A percentile compares a stretch with the other conserved stretches of the same genome.
Evolutionary conservation across 208 protist genomes (phyloP).

Genomic region (Trichomonas tenax): DNA sequence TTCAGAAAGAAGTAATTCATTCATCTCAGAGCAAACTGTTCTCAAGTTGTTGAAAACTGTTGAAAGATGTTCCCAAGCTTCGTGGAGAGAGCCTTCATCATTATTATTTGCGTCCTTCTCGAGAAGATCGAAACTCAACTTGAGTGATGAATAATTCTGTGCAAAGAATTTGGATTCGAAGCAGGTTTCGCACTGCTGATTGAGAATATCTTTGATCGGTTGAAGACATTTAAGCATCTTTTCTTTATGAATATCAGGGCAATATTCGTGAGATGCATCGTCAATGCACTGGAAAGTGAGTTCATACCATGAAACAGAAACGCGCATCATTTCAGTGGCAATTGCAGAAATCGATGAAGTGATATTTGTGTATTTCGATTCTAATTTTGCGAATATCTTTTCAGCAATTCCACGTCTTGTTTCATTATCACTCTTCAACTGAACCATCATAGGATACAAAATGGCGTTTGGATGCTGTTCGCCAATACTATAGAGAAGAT

Average conservation of each 20-base stretch:
- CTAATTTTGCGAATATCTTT: not conserved
- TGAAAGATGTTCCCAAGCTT: not conserved
- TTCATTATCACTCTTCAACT: not conserved
- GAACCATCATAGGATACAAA: not conserved
- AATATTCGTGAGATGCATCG: not conserved
- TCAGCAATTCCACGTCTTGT: not conserved
- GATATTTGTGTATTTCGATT: not conserved
- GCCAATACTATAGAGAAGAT: not conserved
- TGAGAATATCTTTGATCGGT: not conserved
- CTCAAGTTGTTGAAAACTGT: not conserved
- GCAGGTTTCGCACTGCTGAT: not conserved
- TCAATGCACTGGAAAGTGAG: not conserved
- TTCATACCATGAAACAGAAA: not conserved
- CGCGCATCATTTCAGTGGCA: not conserved
- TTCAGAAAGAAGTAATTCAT: not conserved
- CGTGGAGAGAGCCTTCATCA: not conserved
- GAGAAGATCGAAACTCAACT: not conserved
- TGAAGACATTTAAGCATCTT: not conserved
- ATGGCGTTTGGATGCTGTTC: not conserved
- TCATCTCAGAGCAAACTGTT: not conserved
- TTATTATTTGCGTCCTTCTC: not conserved
- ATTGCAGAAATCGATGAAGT: not conserved
- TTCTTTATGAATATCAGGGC: not conserved
- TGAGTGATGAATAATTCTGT: not conserved
- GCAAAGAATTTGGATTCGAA: not conserved